Conservation (phyloP, 78 protist species). For the Dictyostelium capitatum region DNA sequence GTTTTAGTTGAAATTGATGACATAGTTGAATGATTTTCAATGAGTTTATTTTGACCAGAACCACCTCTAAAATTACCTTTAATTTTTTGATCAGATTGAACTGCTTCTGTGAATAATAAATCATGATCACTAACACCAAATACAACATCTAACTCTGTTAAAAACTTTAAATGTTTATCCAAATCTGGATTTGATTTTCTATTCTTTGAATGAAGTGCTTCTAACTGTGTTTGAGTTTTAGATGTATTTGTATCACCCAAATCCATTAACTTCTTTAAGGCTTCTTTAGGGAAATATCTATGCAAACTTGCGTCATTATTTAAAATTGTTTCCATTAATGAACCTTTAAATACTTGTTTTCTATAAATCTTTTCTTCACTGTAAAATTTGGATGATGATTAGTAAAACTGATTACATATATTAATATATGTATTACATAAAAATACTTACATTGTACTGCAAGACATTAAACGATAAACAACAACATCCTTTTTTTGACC, state of each 20-base stretch:
- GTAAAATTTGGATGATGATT: neutral
- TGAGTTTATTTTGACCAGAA: too few species aligned
- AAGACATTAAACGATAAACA: slow-evolving; percentile 87
- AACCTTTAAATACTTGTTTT: slow-evolving; percentile 88
- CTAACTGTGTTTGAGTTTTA: slow-evolving; percentile 66
- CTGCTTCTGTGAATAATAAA: slow-evolving; percentile 65
- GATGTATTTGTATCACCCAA: slow-evolving; percentile 67
- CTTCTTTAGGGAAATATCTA: slow-evolving; percentile 82
- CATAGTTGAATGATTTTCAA: too few species aligned
- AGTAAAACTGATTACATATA: neutral
- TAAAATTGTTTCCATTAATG: slow-evolving; percentile 72
- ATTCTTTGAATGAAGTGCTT: slow-evolving; percentile 35
- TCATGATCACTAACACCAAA: slow-evolving; percentile 82
- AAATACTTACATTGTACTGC: slow-evolving; percentile 77
- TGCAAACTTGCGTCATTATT: slow-evolving; percentile 25
- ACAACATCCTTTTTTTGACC: slow-evolving; percentile 89
- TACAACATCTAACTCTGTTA: slow-evolving; percentile 10
- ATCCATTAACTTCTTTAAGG: slow-evolving; percentile 68
- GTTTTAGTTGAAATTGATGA: too few species aligned
- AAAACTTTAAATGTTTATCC: slow-evolving; percentile 46
- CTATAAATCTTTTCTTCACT: slow-evolving; percentile 92
- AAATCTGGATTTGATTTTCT: slow-evolving; percentile 61
- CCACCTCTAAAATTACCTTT: neutral
- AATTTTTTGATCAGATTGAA: slow-evolving; percentile 20
- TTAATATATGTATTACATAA: neutral